Evolutionary conservation across 345 rosid species (phyloP).

Genomic region (Kernera saxatilis): DNA sequence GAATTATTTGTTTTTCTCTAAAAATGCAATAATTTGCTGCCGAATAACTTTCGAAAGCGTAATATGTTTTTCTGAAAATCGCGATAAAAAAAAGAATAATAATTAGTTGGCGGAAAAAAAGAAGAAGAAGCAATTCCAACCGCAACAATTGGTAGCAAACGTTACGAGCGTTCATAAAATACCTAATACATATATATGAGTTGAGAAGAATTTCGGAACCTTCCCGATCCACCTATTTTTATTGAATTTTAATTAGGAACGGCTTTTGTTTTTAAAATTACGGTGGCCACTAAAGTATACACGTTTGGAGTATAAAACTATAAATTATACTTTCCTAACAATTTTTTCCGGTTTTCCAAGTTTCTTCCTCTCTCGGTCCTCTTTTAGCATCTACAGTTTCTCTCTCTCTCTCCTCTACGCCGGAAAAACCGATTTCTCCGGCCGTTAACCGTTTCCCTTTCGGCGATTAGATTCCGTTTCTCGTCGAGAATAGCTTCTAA

Average conservation of each 20-base stretch:
- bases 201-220: conserved; percentile 25
- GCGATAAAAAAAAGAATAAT: too few relatives aligned
- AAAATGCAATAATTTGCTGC: too few relatives aligned
- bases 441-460: conserved; percentile 17
- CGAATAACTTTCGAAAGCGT: too few relatives aligned
- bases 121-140: too few relatives aligned
- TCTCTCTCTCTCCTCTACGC: conserved; percentile 44
- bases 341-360: conserved; percentile 66
- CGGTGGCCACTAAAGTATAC: conserved; percentile 32
- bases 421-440: conserved; percentile 39
- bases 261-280: conserved; percentile 19
- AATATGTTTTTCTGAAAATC: too few relatives aligned
- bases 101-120: too few relatives aligned
- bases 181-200: not conserved
- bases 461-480: conserved; percentile 17
- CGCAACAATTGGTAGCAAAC: conserved; percentile 2
- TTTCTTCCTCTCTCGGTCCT: conserved; percentile 34
- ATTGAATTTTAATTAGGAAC: not conserved
- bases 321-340: conserved; percentile 39
- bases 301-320: conserved; percentile 55
- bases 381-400: conserved; percentile 35
- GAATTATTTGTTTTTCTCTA: too few relatives aligned
- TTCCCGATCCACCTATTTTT: conserved; percentile 10
- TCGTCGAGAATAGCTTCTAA: not conserved
- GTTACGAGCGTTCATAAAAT: not conserved